Conservation (phyloP, 2,329 filamentous ascomycete genomes). For the Beauveria australis region DNA sequence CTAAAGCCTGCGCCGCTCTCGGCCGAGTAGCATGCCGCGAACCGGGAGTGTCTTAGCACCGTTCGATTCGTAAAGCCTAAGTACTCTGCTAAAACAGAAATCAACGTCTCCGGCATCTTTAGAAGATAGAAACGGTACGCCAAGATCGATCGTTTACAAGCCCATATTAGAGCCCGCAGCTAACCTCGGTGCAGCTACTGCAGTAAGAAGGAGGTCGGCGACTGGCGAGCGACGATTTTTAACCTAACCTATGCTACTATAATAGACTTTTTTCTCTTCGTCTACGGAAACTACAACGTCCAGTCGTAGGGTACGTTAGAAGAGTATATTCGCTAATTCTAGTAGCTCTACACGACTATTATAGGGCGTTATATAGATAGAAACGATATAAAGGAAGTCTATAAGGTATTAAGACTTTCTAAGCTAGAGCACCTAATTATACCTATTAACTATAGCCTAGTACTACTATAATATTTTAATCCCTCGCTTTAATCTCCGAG, state of each 20-base stretch:
- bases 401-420: constrained; percentile 12
- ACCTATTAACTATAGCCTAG: constrained; percentile 13
- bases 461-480: constrained; percentile 18
- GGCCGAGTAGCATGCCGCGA: constrained; percentile 14
- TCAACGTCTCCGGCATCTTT: constrained; percentile 18
- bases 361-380: constrained; percentile 18
- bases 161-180: not conserved
- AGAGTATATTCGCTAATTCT: constrained; percentile 20
- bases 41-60: constrained; percentile 14
- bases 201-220: constrained; percentile 14
- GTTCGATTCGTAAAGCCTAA: constrained; percentile 17
- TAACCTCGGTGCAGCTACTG: constrained; percentile 16
- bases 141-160: not conserved
- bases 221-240: constrained; percentile 16
- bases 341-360: constrained; percentile 19
- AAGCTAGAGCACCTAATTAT: not conserved
- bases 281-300: not conserved
- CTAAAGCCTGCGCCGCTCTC: constrained; percentile 11
- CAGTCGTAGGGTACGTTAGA: not conserved
- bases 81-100: constrained; percentile 16
- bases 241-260: constrained; percentile 14
- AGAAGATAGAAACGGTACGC: constrained; percentile 18
- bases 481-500: constrained; percentile 16
- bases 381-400: constrained; percentile 19
- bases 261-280: not conserved